These are phyloP conservation scores for Ustilago curta DNA, from an alignment of 1,284 basidiomycete species.

Conservation along the genomic window DNA sequence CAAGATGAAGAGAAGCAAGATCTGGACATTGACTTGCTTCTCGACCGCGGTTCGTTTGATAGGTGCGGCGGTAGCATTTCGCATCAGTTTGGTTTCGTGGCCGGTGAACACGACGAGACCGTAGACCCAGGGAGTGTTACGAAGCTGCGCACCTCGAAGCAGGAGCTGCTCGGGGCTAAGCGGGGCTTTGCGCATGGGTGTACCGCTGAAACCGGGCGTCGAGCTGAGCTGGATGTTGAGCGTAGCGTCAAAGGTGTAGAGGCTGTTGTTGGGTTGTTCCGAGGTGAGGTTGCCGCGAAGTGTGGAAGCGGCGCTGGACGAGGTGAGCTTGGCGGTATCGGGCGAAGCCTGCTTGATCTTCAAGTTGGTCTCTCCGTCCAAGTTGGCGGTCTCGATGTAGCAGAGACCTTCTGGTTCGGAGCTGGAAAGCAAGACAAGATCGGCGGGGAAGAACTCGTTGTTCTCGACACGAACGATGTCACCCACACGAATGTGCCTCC, in stretches of 20 bases:
- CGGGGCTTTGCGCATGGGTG: conserved; percentile 74
- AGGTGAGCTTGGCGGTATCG: conserved; percentile 81
- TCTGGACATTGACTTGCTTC: conserved; percentile 94
- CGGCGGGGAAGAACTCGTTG: conserved; percentile 95
- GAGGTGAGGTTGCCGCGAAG: conserved; percentile 87
- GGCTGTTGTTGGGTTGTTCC: conserved; percentile 95
- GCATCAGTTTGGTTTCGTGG: conserved; percentile 98
- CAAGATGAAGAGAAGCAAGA: conserved; percentile 92
- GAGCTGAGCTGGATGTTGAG: conserved; percentile 73
- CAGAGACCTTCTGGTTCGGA: conserved; percentile 97
- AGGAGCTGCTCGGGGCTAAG: conserved; percentile 94
- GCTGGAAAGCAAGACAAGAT: conserved; percentile 86
- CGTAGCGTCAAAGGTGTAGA: conserved; percentile 92
- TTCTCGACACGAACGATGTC: conserved; percentile 91
- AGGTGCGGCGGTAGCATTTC: conserved; percentile 87
- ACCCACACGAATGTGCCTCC: conserved; percentile 90
- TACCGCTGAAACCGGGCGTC: conserved; percentile 63
- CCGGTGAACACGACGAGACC: conserved; percentile 94
- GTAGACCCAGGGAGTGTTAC: conserved; percentile 97
- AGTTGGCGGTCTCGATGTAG: conserved; percentile 96
- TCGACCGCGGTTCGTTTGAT: conserved; percentile 97
- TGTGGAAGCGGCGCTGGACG: conserved; percentile 79
- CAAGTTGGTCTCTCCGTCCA: conserved; percentile 98
- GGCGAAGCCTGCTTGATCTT: conserved; percentile 97
- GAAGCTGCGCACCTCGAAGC: conserved; percentile 90